Base-by-base conservation (phyloP, 768 basidiomycete genomes). In the Mycena vulgaris region DNA sequence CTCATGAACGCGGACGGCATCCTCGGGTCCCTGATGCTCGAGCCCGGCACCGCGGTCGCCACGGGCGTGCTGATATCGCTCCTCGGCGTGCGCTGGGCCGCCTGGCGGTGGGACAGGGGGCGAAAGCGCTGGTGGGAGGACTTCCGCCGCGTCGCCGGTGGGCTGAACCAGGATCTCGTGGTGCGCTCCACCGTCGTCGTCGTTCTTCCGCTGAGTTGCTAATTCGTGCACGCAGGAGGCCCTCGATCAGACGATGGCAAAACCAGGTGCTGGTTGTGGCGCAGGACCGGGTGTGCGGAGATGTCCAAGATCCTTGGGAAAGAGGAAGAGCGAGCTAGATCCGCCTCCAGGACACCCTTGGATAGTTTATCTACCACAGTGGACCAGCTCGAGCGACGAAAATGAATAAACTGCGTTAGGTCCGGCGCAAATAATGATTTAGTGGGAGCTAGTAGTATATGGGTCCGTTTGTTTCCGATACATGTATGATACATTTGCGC, bases 71-170 rank as follows among this genome's bases (percentile, higher is more conserved):
- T 95, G 14, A 80, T 85, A 23, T 83, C 85, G 0, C 76, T 86
- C 8, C 73, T 79, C 3, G 86, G 89, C 52, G 68, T 93, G 47
- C 82, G 92, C 47, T 93, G 91, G 90, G 87, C 86, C 2, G 83
- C 92, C 7, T 87, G 88, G 16, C 83, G 83, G 67, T 95, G 93
- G 92, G 92, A 93, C 65, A 88, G 84, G 71, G 89, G 89, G 4
- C 91, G 92, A 77, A 81, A 79, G 64, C 82, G 81, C 68, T 95
- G 93, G 92, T 87, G 88, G 88, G 84, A 87, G 61, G 92, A 94
- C 76, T 92, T 63, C 27, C 37, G 48, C 47, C 70, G 66, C 3
- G 66, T 70, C 4, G 57, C 57, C 3, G 65, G 48, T 17, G 53
- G 64, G 33, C 5, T 60, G 33, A 55, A 64, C 49, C 55, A 59